Evolutionary conservation across 805 yeast species (phyloP).

Genomic region (Debaryomyces maramus): DNA sequence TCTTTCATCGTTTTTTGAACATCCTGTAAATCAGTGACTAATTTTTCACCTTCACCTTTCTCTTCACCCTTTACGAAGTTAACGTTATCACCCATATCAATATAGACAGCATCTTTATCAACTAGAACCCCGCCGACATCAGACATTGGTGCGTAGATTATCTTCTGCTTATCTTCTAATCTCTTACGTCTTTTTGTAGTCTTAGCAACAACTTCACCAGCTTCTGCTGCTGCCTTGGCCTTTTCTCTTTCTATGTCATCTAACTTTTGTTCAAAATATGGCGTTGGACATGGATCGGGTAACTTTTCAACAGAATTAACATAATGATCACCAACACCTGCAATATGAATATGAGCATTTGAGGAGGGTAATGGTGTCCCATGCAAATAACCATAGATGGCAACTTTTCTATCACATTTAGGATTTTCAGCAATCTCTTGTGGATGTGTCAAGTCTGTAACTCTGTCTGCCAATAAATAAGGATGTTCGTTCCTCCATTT

Average conservation of each 20-base stretch:
- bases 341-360: constrained; percentile 82
- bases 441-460: constrained; percentile 94
- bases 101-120: constrained; percentile 96
- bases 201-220: constrained; percentile 54
- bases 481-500: constrained; percentile 99
- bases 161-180: constrained; percentile 89
- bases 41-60: constrained; percentile 80
- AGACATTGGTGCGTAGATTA: constrained; percentile 98
- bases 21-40: constrained; percentile 79
- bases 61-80: constrained; percentile 64
- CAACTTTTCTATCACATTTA: constrained; percentile 84
- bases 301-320: constrained; percentile 78
- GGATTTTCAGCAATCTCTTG: constrained; percentile 71
- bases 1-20: constrained; percentile 61
- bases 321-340: constrained; percentile 91
- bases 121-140: constrained; percentile 98
- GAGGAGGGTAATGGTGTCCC: constrained; percentile 79
- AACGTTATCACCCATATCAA: constrained; percentile 66
- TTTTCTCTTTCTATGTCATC: constrained; percentile 80
- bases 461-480: constrained; percentile 84
- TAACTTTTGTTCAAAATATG: constrained; percentile 80
- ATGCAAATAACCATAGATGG: constrained; percentile 90
- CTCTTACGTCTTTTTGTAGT: constrained; percentile 75
- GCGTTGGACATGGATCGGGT: constrained; percentile 99
- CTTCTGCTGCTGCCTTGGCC: constrained; percentile 62